phyloP scores from a whole-genome alignment of 768 basidiomycete species.

The Phanerodontia chrysosporium region DNA sequence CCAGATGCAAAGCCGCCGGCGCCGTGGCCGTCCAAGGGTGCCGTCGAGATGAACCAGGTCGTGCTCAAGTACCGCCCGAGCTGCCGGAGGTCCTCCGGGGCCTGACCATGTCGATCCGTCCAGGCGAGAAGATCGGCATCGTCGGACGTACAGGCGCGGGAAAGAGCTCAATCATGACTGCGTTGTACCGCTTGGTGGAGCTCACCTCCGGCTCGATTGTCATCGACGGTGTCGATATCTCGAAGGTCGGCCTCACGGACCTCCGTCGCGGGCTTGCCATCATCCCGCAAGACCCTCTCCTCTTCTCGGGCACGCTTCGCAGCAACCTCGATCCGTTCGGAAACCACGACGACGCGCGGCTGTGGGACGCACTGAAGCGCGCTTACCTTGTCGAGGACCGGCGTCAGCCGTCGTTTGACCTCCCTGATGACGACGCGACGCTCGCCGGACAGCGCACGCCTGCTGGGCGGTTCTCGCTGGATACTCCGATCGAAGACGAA shows the following conservation, averaged over 20 bases:
- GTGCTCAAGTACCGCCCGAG: constrained; percentile 78
- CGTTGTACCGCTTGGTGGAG: constrained; percentile 84
- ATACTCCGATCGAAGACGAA: constrained; percentile 82
- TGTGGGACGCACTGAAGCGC: constrained; percentile 87
- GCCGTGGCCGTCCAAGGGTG: constrained; percentile 74
- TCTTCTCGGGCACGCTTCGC: constrained; percentile 71
- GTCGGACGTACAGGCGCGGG: constrained; percentile 49
- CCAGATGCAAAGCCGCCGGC: constrained; percentile 53
- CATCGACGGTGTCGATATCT: constrained; percentile 83
- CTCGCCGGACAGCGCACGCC: constrained; percentile 36
- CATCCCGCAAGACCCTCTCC: constrained; percentile 74
- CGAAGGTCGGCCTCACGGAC: constrained; percentile 72
- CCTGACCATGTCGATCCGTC: constrained; percentile 61
- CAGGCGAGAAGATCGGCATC: constrained; percentile 90
- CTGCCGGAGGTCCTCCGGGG: constrained; percentile 88
- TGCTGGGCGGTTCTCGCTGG: constrained; percentile 67
- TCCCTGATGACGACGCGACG: constrained; percentile 32
- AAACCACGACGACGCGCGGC: constrained; percentile 67
- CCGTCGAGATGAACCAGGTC: constrained; percentile 70
- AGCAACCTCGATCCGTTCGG: constrained; percentile 90
- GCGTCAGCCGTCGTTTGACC: constrained; percentile 18
- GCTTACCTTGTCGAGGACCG: constrained; percentile 71
- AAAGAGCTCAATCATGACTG: constrained; percentile 87
- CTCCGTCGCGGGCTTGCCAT: constrained; percentile 67
- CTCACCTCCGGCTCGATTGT: constrained; percentile 66